Conservation (phyloP, 768 basidiomycete genomes). For the Tricholoma sp. region DNA sequence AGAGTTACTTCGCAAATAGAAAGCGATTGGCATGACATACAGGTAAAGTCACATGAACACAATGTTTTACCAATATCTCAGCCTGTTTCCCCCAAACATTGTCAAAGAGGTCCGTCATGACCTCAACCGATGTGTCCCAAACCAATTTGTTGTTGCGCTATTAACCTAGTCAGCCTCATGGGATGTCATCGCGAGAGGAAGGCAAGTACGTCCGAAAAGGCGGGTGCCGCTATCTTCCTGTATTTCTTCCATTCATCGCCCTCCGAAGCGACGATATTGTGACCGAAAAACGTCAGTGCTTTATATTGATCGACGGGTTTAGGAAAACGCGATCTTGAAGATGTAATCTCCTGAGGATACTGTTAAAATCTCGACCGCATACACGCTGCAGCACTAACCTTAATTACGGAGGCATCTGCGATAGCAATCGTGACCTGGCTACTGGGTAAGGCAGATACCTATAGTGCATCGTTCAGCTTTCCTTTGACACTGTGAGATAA, state of each 20-base stretch:
- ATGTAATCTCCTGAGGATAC: constrained; percentile 41
- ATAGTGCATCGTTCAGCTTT: not conserved
- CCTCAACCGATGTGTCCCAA: constrained; percentile 39
- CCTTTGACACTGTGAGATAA: not conserved
- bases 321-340: constrained; percentile 46
- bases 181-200: not conserved
- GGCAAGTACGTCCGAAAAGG: constrained; percentile 51
- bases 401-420: constrained; percentile 37
- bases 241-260: too few relatives aligned
- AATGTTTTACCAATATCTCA: constrained; percentile 38
- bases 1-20: not conserved
- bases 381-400: constrained; percentile 26
- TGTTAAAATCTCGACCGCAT: not conserved
- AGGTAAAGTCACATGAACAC: constrained; percentile 48
- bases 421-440: constrained; percentile 20
- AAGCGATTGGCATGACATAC: constrained; percentile 20
- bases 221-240: constrained; percentile 62
- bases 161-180: too few relatives aligned
- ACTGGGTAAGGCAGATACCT: constrained; percentile 25
- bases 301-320: constrained; percentile 48
- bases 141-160: too few relatives aligned
- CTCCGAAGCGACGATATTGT: too few relatives aligned
- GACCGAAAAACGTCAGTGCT: constrained; percentile 41
- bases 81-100: constrained; percentile 44
- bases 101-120: constrained; percentile 37